Conservation (phyloP, 257 asterid genomes). For the Pogostemon cablin region DNA sequence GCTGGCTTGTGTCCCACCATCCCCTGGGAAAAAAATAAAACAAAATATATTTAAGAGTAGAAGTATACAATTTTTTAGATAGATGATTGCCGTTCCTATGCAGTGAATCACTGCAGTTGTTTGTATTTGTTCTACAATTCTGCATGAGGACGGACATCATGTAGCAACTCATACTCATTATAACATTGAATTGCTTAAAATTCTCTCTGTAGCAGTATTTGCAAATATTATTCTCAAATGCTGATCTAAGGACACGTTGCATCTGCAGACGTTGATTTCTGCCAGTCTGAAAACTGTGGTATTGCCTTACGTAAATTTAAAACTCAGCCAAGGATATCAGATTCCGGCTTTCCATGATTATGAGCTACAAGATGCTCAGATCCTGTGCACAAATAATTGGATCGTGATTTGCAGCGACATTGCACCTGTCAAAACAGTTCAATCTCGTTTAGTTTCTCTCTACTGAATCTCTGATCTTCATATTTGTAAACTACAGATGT, state of each 20-base stretch:
- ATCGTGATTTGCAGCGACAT: conserved; percentile 64
- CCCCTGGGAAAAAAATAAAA: background rate
- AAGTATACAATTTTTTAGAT: no score
- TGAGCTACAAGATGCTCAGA: conserved; percentile 57
- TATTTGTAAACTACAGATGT: conserved; percentile 46
- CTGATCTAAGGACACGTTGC: conserved; percentile 13
- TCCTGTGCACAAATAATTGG: conserved; percentile 59
- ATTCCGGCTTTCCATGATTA: conserved; percentile 73
- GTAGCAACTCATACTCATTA: background rate
- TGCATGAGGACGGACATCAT: background rate
- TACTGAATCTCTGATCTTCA: conserved; percentile 48
- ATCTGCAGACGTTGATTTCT: conserved; percentile 65
- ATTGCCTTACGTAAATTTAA: conserved; percentile 67
- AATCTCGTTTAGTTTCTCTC: conserved; percentile 31
- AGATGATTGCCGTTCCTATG: background rate
- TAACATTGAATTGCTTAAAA: background rate
- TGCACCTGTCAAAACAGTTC: conserved; percentile 36
- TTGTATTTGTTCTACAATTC: background rate
- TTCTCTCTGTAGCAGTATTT: background rate
- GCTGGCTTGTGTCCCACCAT: background rate
- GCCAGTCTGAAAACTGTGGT: conserved; percentile 60
- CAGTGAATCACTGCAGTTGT: background rate
- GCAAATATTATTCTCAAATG: background rate
- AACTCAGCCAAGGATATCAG: conserved; percentile 58
- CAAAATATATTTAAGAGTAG: no score